phyloP scores from a whole-genome alignment of 352 stramenopile genomes.

The Pythium aristosporum region DNA sequence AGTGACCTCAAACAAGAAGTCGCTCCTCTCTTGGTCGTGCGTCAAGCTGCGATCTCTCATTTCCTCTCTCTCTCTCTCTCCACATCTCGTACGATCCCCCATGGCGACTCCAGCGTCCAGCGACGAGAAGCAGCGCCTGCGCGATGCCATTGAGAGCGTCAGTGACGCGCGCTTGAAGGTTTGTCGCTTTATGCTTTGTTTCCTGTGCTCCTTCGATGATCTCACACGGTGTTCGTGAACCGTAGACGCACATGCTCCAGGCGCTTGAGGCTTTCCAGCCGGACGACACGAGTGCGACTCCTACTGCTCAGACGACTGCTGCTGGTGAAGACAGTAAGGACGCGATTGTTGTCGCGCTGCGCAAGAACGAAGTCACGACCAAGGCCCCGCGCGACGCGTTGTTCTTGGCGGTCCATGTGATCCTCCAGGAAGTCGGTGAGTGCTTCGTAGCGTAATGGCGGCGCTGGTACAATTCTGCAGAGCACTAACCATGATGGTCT shows the following conservation, averaged over 20 bases:
- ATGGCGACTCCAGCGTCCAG: constrained; percentile 11
- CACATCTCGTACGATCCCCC: neutral
- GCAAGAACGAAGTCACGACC: constrained; percentile 43
- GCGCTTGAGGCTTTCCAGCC: constrained; percentile 52
- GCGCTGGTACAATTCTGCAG: neutral
- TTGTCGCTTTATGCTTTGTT: neutral
- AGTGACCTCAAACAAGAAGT: constrained; percentile 1
- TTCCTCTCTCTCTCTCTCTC: neutral
- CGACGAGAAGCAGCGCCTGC: constrained; percentile 20
- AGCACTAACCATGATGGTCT: neutral
- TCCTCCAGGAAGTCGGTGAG: constrained; percentile 70
- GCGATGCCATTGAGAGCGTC: constrained; percentile 21
- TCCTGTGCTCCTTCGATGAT: neutral
- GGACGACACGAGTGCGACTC: neutral
- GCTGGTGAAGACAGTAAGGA: constrained; percentile 43
- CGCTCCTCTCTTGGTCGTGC: neutral
- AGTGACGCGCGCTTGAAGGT: constrained; percentile 22
- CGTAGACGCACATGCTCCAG: constrained; percentile 68
- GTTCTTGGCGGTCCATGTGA: constrained; percentile 64
- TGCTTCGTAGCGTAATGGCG: neutral
- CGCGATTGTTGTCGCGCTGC: constrained; percentile 38
- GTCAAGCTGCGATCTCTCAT: neutral
- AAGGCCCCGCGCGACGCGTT: constrained; percentile 58
- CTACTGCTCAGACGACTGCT: neutral
- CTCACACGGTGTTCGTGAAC: neutral